Base-by-base conservation (phyloP, 192 early-diverging fungal species). In the Glomus cerebriforme region DNA sequence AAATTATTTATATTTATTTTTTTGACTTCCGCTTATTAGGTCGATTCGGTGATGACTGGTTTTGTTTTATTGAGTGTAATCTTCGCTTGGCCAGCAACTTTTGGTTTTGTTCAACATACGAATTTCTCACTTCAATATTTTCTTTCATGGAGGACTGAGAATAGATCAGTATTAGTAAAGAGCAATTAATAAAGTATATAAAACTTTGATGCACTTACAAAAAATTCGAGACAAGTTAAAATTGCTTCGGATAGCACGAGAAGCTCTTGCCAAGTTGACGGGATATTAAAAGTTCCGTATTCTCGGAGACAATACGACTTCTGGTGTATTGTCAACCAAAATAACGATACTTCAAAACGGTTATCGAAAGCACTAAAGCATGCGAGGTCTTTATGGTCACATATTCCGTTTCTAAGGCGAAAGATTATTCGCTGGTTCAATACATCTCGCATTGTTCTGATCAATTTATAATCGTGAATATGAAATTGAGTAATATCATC, bases 281-380 rank as follows among this genome's bases (percentile, higher is more conserved):
- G 75, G 62, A 76, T 76, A 39, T 76, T 76, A 39, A 65, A 76
- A 65, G 75, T 76, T 65, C 75, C 62, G 37, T 65, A 76, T 76
- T 76, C 75, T 0, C 59, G 75, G 45, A 76, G 60, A 76, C 75
- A 76, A 73, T 73, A 73, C 15, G 71, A 73, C 1, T 76, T 76
- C 74, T 47, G 75, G 27, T 76, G 75, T 76, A 76, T 76, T 76
- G 75, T 76, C 37, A 76, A 1, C 75, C 75, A 76, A 76, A 76
- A 63, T 19, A 76, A 76, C 47, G 75, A 76, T 64, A 76, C 75
- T 76, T 76, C 75, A 62, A 37, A 47, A 8, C 59, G 37, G 45
- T 76, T 13, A 43, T 60, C 75, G 22, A 76, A 76, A 76, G 75
- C 75, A 76, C 75, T 64, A 60, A 76, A 76, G 24, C 75, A 47